phyloP scores from a whole-genome alignment of 805 yeast genomes.

The Barnettozyma vustinii region DNA sequence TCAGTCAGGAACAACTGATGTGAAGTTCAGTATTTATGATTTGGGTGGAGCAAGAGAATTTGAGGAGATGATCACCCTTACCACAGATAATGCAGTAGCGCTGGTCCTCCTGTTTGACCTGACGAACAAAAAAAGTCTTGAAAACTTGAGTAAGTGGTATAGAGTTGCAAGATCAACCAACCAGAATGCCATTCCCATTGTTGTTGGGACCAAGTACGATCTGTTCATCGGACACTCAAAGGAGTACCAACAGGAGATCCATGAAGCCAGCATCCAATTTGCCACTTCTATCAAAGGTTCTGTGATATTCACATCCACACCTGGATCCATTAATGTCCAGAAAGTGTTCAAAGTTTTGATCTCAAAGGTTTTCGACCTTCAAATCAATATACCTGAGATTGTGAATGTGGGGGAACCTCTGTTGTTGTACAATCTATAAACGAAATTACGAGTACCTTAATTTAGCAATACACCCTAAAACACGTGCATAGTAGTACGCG shows the following conservation, averaged over 20 bases:
- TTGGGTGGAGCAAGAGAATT: constrained; percentile 94
- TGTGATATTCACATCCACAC: constrained; percentile 83
- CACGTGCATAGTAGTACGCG: background rate
- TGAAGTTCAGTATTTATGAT: constrained; percentile 92
- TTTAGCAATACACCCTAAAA: background rate
- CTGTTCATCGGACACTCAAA: constrained; percentile 71
- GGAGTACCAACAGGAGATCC: constrained; percentile 78
- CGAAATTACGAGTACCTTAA: background rate
- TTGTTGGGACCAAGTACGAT: constrained; percentile 93
- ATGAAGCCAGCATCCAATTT: constrained; percentile 75
- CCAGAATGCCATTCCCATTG: constrained; percentile 82
- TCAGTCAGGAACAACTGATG: constrained; percentile 76
- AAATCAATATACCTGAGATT: constrained; percentile 71
- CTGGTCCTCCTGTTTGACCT: constrained; percentile 86
- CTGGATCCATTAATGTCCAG: constrained; percentile 88
- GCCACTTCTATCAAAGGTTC: constrained; percentile 86
- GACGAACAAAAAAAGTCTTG: constrained; percentile 78
- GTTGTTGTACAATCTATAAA: constrained; percentile 46
- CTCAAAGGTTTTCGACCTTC: constrained; percentile 85
- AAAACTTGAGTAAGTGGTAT: constrained; percentile 93
- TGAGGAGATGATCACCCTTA: constrained; percentile 91
- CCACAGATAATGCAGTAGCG: constrained; percentile 88
- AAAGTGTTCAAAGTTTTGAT: constrained; percentile 88
- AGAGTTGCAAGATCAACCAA: constrained; percentile 86
- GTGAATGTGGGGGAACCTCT: constrained; percentile 88